Conservation (phyloP, 2,329 filamentous ascomycete genomes). For the Aspergillus fructus region DNA sequence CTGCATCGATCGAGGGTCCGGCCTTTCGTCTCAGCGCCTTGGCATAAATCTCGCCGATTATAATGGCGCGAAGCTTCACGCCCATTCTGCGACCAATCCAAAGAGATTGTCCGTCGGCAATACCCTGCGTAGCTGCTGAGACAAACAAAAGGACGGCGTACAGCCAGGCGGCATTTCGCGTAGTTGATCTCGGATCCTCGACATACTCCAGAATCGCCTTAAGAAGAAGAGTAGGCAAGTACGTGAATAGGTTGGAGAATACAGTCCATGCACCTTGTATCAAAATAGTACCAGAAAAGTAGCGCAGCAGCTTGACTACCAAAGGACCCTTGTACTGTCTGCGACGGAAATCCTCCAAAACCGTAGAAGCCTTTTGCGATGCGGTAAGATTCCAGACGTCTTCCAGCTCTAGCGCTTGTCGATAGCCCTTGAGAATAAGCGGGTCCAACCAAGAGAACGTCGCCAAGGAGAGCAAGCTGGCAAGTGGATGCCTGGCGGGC, state of each 20-base stretch:
- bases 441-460: conserved; percentile 90
- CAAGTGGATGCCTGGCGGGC: conserved; percentile 81
- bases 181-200: conserved; percentile 73
- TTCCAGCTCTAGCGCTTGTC: conserved; percentile 74
- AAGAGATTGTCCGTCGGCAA: conserved; percentile 80
- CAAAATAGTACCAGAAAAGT: conserved; percentile 75
- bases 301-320: conserved; percentile 76
- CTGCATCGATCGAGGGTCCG: conserved; percentile 71
- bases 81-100: conserved; percentile 95
- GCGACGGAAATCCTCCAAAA: conserved; percentile 81
- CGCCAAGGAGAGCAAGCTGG: conserved; percentile 82
- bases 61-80: conserved; percentile 87
- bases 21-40: conserved; percentile 92
- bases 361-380: conserved; percentile 79
- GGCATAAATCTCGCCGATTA: conserved; percentile 95
- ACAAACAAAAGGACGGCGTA: conserved; percentile 88
- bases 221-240: conserved; percentile 85
- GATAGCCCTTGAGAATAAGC: conserved; percentile 86
- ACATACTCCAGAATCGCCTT: conserved; percentile 92
- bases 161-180: conserved; percentile 88
- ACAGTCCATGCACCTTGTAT: conserved; percentile 79
- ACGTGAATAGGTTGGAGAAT: conserved; percentile 78
- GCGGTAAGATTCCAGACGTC: conserved; percentile 91
- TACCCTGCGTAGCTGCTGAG: conserved; percentile 76
- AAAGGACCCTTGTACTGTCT: conserved; percentile 78